phyloP scores from a whole-genome alignment of 208 protist genomes.

The Wallacemonas collosoma region DNA sequence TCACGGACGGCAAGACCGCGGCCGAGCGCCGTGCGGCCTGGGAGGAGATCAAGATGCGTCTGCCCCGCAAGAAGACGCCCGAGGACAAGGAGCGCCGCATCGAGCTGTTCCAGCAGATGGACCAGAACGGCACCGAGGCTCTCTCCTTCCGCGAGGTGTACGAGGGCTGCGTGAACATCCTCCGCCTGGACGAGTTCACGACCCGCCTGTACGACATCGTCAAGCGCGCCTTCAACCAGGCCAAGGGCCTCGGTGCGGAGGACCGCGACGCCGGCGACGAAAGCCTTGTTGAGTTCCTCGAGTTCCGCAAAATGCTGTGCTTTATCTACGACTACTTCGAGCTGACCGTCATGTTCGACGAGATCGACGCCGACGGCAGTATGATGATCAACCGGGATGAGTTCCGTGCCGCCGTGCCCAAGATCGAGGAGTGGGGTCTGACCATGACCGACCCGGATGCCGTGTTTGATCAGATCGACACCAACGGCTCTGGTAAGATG shows the following conservation, averaged over 20 bases:
- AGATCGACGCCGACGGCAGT: slow-evolving; percentile 76
- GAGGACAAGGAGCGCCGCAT: slow-evolving; percentile 37
- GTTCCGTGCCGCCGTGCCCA: slow-evolving; percentile 56
- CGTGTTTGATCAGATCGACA: slow-evolving; percentile 73
- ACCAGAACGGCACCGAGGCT: slow-evolving; percentile 43
- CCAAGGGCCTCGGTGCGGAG: slow-evolving; percentile 31
- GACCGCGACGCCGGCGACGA: slow-evolving; percentile 22
- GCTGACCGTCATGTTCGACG: slow-evolving; percentile 84
- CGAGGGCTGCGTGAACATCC: slow-evolving; percentile 21
- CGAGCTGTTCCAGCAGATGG: slow-evolving; percentile 54
- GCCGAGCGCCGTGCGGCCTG: slow-evolving; percentile 9
- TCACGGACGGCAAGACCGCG: slow-evolving; percentile 18
- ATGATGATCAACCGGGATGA: slow-evolving; percentile 63
- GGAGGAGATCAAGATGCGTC: slow-evolving; percentile 11
- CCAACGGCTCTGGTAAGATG: slow-evolving; percentile 66
- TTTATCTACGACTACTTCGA: slow-evolving; percentile 68
- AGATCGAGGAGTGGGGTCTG: slow-evolving; percentile 61
- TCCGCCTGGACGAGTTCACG: slow-evolving; percentile 38
- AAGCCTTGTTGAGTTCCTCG: slow-evolving; percentile 60
- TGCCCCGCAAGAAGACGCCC: slow-evolving; percentile 30
- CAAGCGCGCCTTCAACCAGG: slow-evolving; percentile 57
- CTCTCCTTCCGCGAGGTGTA: slow-evolving; percentile 46
- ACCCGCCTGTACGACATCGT: slow-evolving; percentile 38
- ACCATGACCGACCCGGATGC: slow-evolving; percentile 46
- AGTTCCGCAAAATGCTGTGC: slow-evolving; percentile 83